Conservation (phyloP, 2,329 filamentous ascomycete genomes). For the Penicillium sp. region DNA sequence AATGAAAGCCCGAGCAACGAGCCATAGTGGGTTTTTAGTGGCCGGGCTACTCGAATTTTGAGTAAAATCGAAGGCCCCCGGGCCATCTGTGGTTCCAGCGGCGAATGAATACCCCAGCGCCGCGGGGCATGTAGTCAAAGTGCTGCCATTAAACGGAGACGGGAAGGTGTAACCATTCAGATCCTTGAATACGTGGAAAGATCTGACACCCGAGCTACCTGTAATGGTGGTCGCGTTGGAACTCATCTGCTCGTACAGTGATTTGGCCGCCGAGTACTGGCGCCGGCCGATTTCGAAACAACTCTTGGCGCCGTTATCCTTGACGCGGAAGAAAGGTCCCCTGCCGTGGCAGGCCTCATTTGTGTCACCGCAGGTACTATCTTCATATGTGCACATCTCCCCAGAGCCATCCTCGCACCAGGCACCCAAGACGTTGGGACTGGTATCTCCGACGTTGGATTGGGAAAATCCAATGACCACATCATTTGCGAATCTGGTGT, state of each 20-base stretch:
- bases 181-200: constrained; percentile 83
- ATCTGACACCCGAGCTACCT: constrained; percentile 67
- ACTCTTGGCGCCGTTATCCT: constrained; percentile 49
- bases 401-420: constrained; percentile 86
- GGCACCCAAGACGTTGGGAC: constrained; percentile 82
- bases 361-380: constrained; percentile 70
- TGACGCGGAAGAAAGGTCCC: constrained; percentile 46
- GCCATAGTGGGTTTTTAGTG: constrained; percentile 76
- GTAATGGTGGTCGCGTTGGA: constrained; percentile 44
- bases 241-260: constrained; percentile 59
- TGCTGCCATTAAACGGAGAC: constrained; percentile 66
- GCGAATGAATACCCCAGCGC: constrained; percentile 91
- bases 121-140: constrained; percentile 72
- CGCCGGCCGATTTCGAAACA: constrained; percentile 51
- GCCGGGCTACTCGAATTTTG: constrained; percentile 76
- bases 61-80: constrained; percentile 89
- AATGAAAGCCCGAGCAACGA: constrained; percentile 69
- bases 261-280: constrained; percentile 46
- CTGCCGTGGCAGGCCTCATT: constrained; percentile 47
- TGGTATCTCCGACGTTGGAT: constrained; percentile 86
- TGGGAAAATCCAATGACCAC: constrained; percentile 94
- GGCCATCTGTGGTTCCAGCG: constrained; percentile 87
- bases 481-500: constrained; percentile 57
- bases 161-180: constrained; percentile 74
- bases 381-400: constrained; percentile 55